Evolutionary conservation across 768 basidiomycete species (phyloP), one percentile per base, ranked within the genome.

Genomic region (Lentinula sp.): DNA sequence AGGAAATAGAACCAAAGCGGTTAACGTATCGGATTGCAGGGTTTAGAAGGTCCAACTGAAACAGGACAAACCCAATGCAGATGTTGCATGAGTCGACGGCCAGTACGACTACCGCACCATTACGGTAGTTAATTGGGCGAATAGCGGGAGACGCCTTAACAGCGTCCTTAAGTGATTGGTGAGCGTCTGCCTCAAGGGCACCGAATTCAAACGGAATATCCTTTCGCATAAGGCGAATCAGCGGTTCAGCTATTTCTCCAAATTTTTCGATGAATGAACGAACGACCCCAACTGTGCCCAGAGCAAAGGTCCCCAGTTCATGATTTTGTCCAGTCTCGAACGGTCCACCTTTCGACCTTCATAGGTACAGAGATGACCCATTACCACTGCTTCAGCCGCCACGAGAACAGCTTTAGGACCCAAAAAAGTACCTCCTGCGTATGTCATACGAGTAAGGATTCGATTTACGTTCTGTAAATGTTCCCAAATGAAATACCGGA

Each of bases 361-460:
- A 32, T 40, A 57, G n/a, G 55, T 7, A 21, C 59, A 21, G 66
- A 52, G 15, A 28, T 56, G 13, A 50, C 54, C 64, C 15, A 61
- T 59, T 0, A 65, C 37, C 5, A 50, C 23, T 1, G 59, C 46
- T 42, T 45, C 16, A 10, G 53, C 34, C 23, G 31, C 42, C 15
- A 6, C 35, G 11, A 57, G 7, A 6, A 43, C 21, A 7, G 39
- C n/a, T 59, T 81, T 81, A 5, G 65, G 55, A 0, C 74, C 74
- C 0, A 72, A 77, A 21, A 79, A 72, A 0, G 74, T 80, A 0
- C 70, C 71, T 0, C 78, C 73, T 1, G 63, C 50, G 37, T 76
- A 70, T 21, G 73, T 72, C 31, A 80, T 70, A 0, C 67, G 46
- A 52, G 23, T 58, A 9, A 37, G 43, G 23, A 39, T 34, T 10